Evolutionary conservation across 805 yeast species (phyloP), one percentile per base, ranked within the genome.

Genomic region (Candida nanaspora): DNA sequence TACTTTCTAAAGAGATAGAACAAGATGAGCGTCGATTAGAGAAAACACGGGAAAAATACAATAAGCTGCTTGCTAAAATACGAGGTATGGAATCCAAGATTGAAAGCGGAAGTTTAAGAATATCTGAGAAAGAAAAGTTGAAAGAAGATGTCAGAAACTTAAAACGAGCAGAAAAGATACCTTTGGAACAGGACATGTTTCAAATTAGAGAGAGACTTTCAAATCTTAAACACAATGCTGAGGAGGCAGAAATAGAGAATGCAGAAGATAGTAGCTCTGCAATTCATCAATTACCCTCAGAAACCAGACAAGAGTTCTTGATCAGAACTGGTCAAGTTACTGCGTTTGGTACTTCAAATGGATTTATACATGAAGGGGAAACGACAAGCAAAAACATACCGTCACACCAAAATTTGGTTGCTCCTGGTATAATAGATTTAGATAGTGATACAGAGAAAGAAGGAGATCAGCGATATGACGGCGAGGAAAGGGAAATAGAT

Each of bases 281-380:
- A 1, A 49, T 51, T n/a, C 73, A 63, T 3, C 66, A 70, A 46
- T 66, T 74, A 6, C 78, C 83, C 0, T 84, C 75, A n/a, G 98
- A 93, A 53, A 62, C 87, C 0, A 84, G 83, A 53, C 76, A 76
- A 42, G 97, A 89, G 38, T 89, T 62, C 53, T 67, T 93, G 45
- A 76, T 93, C 0, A 70, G 98, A 47, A 89, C 91, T 0, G 98
- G 98, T 23, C 80, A 87, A 57, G 77, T 88, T 41, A 93, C 98
- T 0, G 98, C 98, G 0, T 93, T 93, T 66, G 95, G 96, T 10
- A 75, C 76, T 25, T 63, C 76, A 18, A 68, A 70, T 32, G 80
- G 77, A 2, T 83, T 86, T 49, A 69, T 65, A 15, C 69, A 68
- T 31, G 70, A 64, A 2, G 65, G 62, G 13, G 61, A 52, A 1